These are phyloP conservation scores for Cladophialophora bantiana DNA, from an alignment of 2,329 filamentous ascomycete species.

Conservation along the genomic window DNA sequence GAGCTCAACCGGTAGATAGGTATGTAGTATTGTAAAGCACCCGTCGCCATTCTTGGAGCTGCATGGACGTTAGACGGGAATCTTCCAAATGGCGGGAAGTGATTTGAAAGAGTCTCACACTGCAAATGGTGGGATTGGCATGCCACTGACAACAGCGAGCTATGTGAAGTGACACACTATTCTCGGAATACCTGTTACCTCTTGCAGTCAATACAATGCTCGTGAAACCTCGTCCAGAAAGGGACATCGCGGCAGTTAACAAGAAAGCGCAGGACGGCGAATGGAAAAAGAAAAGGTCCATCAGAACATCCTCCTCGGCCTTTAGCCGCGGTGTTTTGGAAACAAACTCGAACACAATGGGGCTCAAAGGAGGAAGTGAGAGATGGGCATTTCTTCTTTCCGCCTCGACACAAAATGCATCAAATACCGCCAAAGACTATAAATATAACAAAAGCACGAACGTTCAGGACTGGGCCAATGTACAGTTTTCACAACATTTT, in stretches of 20 bases:
- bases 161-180: not conserved
- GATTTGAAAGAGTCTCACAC: too few species aligned
- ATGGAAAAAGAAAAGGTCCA: not conserved
- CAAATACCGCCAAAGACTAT: not conserved
- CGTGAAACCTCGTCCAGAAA: not conserved
- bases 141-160: not conserved
- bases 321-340: constrained; percentile 2
- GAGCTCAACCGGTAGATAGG: too few species aligned
- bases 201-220: not conserved
- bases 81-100: too few species aligned
- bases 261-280: not conserved
- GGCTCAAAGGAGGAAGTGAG: not conserved
- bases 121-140: too few species aligned
- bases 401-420: not conserved
- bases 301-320: not conserved
- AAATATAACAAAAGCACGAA: constrained; percentile 7
- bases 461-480: constrained; percentile 3
- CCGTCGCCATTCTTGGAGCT: too few species aligned
- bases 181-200: not conserved
- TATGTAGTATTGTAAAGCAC: too few species aligned
- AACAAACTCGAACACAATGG: not conserved
- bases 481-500: not conserved
- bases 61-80: too few species aligned
- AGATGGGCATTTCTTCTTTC: not conserved
- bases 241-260: not conserved